A percentile compares a stretch with the other conserved stretches of the same genome.
Evolutionary conservation across 495 filamentous ascomycete species (phyloP).

Genomic region (Endocarpon pusillum): DNA sequence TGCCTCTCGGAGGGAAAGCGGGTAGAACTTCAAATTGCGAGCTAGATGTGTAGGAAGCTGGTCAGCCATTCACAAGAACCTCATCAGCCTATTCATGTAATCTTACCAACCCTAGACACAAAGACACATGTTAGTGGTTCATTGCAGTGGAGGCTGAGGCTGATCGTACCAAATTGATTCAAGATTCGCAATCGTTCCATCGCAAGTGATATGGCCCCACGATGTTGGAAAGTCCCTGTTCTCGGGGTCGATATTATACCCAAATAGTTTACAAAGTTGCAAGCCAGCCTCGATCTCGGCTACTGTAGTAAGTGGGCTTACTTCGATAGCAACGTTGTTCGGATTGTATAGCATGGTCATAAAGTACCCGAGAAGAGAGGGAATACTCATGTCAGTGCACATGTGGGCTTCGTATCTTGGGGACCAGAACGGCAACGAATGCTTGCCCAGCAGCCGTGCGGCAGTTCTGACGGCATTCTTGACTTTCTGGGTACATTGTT

Average conservation of each 20-base stretch:
- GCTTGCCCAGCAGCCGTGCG: constrained; percentile 14
- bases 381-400: constrained; percentile 20
- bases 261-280: constrained; percentile 28
- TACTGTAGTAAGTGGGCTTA: constrained; percentile 22
- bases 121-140: background rate
- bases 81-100: background rate
- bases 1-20: constrained; percentile 21
- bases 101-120: constrained; percentile 4
- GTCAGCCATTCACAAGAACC: background rate
- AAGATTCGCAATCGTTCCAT: constrained; percentile 29
- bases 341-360: constrained; percentile 33
- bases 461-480: constrained; percentile 11
- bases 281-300: constrained; percentile 25
- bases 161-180: constrained; percentile 24
- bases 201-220: constrained; percentile 29
- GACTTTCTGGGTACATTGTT: constrained; percentile 12
- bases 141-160: background rate
- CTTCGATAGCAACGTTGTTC: constrained; percentile 31
- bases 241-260: constrained; percentile 17
- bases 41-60: constrained; percentile 10
- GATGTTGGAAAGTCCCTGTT: constrained; percentile 6
- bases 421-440: constrained; percentile 28
- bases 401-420: constrained; percentile 30
- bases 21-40: constrained; percentile 32
- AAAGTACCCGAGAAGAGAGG: constrained; percentile 23